Evolutionary conservation across 352 stramenopile genomes (phyloP).

Genomic region (Globisporangium mamillatum): DNA sequence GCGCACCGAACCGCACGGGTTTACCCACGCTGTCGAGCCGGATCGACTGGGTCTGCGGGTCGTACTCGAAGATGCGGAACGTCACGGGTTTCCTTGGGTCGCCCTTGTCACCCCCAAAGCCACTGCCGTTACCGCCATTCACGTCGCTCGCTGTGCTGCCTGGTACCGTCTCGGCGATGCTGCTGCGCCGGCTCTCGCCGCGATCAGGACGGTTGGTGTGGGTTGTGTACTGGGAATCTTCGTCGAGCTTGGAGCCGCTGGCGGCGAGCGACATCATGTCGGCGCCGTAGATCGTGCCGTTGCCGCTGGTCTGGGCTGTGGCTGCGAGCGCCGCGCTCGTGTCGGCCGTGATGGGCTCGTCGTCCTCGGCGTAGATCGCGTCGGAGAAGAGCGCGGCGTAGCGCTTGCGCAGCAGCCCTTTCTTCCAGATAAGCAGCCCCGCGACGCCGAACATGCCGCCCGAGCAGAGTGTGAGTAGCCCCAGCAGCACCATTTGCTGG

Average conservation of each 20-base stretch:
- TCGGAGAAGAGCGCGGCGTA: conserved; percentile 68
- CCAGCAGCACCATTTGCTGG: conserved; percentile 63
- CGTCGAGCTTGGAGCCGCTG: conserved; percentile 14
- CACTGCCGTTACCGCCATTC: neutral
- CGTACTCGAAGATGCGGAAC: conserved; percentile 73
- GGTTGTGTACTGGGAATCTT: conserved; percentile 10
- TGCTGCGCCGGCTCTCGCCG: conserved; percentile 7
- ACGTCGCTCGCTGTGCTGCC: conserved; percentile 1
- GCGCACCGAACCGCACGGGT: conserved; percentile 53
- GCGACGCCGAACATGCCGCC: conserved; percentile 64
- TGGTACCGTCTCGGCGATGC: neutral
- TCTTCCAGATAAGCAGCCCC: conserved; percentile 68
- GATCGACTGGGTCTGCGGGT: conserved; percentile 47
- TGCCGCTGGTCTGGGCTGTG: conserved; percentile 10
- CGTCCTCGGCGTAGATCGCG: conserved; percentile 45
- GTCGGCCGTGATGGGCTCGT: conserved; percentile 25
- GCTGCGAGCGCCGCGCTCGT: conserved; percentile 13
- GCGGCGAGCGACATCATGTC: conserved; percentile 1
- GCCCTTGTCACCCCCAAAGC: neutral
- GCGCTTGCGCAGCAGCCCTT: conserved; percentile 65
- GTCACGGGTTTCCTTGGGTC: conserved; percentile 38
- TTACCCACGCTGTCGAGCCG: conserved; percentile 47
- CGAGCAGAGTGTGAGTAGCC: conserved; percentile 43
- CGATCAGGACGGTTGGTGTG: neutral
- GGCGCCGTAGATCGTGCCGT: conserved; percentile 16